Conservation (phyloP, 2,329 filamentous ascomycete genomes). For the Penicillium sp. region DNA sequence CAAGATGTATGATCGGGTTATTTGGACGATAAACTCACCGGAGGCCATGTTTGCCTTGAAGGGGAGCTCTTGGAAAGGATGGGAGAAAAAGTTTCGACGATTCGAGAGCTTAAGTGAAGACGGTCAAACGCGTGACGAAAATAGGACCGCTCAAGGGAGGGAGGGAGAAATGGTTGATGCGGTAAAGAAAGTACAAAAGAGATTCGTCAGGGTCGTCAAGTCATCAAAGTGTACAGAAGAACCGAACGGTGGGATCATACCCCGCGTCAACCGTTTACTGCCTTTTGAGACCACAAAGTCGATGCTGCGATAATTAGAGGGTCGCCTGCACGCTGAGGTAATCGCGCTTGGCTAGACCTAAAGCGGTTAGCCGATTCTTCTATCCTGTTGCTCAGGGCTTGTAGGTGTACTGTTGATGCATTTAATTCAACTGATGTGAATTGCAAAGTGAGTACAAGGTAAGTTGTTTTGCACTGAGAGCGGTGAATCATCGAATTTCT, state of each 20-base stretch:
- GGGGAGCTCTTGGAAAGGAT: not conserved
- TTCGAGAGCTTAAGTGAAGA: conserved; percentile 1
- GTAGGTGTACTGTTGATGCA: not conserved
- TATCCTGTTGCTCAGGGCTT: not conserved
- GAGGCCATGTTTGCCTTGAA: conserved; percentile 16
- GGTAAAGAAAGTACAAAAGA: conserved; percentile 38
- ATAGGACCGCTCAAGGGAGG: not conserved
- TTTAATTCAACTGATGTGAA: not conserved
- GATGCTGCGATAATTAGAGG: conserved; percentile 12
- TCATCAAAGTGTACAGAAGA: conserved; percentile 37
- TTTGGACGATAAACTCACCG: conserved; percentile 15
- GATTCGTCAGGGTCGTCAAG: conserved; percentile 48
- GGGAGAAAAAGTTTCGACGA: not conserved
- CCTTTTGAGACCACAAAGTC: not conserved
- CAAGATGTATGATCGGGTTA: not conserved
- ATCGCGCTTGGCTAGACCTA: not conserved
- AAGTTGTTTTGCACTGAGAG: not conserved
- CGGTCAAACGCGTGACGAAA: conserved; percentile 7
- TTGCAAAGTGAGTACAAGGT: not conserved
- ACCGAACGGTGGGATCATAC: conserved; percentile 21
- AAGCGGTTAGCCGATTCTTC: not conserved
- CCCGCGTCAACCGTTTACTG: conserved; percentile 13
- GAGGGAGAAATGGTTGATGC: conserved; percentile 6
- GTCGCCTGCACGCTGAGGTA: conserved; percentile 15
- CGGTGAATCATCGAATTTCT: not conserved